Conservation (phyloP, 495 filamentous ascomycete species). For the Lasiosphaeriaceae sp. region DNA sequence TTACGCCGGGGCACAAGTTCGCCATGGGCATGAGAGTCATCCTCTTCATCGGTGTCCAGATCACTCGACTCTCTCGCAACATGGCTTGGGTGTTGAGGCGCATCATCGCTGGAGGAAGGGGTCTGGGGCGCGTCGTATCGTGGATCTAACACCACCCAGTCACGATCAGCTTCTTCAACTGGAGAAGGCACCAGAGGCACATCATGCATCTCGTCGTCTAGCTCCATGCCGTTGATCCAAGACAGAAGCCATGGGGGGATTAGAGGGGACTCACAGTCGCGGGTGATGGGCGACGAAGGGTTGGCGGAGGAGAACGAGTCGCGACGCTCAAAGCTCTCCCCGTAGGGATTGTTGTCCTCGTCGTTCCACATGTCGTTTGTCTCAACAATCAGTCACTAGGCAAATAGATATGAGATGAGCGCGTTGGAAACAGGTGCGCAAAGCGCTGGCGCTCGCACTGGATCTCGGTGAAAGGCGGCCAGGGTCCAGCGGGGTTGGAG, state of each 20-base stretch:
- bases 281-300: slow-evolving; percentile 57
- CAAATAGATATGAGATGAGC: background rate
- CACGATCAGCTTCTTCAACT: slow-evolving; percentile 33
- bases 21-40: slow-evolving; percentile 52
- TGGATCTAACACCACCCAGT: slow-evolving; percentile 44
- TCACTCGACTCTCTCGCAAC: slow-evolving; percentile 26
- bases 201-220: slow-evolving; percentile 26
- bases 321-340: slow-evolving; percentile 74
- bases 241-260: background rate
- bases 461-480: too few species aligned
- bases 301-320: slow-evolving; percentile 68
- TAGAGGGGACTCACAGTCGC: slow-evolving; percentile 39
- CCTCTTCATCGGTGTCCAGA: slow-evolving; percentile 42
- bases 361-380: slow-evolving; percentile 69
- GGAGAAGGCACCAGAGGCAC: slow-evolving; percentile 13
- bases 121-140: slow-evolving; percentile 40
- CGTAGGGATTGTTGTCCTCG: slow-evolving; percentile 90
- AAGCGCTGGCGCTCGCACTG: too few species aligned
- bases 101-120: slow-evolving; percentile 40
- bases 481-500: too few species aligned
- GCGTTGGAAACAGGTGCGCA: too few species aligned
- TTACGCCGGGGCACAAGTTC: slow-evolving; percentile 57
- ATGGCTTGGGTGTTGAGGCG: slow-evolving; percentile 22
- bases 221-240: slow-evolving; percentile 29
- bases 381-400: background rate